Base-by-base conservation (phyloP, 2,329 filamentous ascomycete species). In the Immersiporthe knoxdaviesiana region DNA sequence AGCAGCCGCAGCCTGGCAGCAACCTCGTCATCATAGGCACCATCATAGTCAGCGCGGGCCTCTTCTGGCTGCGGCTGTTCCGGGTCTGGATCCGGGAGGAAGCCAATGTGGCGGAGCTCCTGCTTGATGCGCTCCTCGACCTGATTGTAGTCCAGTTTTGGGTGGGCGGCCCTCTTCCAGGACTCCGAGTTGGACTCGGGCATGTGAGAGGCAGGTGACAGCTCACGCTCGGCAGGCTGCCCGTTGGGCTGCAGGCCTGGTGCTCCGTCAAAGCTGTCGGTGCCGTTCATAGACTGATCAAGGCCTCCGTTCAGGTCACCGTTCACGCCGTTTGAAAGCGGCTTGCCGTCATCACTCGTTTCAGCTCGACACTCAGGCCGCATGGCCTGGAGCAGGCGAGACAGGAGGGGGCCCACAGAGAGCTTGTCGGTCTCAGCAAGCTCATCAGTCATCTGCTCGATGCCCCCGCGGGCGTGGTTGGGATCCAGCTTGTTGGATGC, bases 11-110 rank as follows among this genome's bases (percentile, higher is more conserved):
- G 83, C 27, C 96, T 92, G 63, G 93, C 94, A 8, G 94, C 93
- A 52, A 99, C 92, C 78, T 97, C 95, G 78, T 99, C 96, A 77
- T 99, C 96, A 74, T 90, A 94, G 78, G 97, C 93, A 0, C 90
- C 91, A 75, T 97, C 93, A 79, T 94, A 98, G 73, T 97, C 92
- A 14, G 92, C 90, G 47, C 16, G 73, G 12, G 63, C 64, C 63
- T 69, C 63, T 63, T 71, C 69, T 39, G 64, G 65, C 44, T 63
- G 69, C 11, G 64, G 69, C 59, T 41, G 68, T 8, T 68, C 66
- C 56, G 74, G 72, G 27, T 74, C 71, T 3, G 74, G 74, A 10
- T 76, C 72, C 82, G 92, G 89, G 21, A 98, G 84, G 75, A 99
- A 92, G 14, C 96, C 96, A 70, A 97, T 93, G 79, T 97, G 92